Conservation (phyloP, 352 stramenopile genomes). For the Phytopythium vexans region DNA sequence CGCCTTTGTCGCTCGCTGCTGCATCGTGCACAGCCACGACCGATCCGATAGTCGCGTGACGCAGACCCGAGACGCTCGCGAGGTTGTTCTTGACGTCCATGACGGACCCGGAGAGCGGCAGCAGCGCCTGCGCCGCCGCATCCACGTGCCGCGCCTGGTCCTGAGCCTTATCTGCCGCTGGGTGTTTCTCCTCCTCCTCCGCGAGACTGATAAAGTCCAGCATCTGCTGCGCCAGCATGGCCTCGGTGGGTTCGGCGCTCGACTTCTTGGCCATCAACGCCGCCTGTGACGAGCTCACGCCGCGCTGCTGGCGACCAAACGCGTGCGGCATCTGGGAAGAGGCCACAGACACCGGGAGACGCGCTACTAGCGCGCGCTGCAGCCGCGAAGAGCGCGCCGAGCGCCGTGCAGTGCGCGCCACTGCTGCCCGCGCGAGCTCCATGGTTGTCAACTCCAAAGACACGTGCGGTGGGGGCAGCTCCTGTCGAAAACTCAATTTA, state of each 20-base stretch:
- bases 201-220: conserved; percentile 58
- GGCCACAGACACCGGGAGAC: neutral
- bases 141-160: conserved; percentile 3
- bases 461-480: neutral
- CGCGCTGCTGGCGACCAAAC: conserved; percentile 1
- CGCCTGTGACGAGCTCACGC: conserved; percentile 14
- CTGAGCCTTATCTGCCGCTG: neutral
- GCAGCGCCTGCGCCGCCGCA: conserved; percentile 18
- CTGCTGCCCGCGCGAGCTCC: neutral
- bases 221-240: conserved; percentile 65
- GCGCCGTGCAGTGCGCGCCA: neutral
- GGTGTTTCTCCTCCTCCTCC: conserved; percentile 16
- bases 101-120: conserved; percentile 50
- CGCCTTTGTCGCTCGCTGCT: conserved; percentile 8
- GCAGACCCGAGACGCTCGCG: conserved; percentile 67
- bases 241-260: conserved; percentile 41
- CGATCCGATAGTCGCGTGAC: conserved; percentile 69
- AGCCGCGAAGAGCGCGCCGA: conserved; percentile 5
- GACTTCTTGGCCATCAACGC: conserved; percentile 11
- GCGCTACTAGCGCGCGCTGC: neutral
- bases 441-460: neutral
- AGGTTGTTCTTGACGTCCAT: conserved; percentile 72
- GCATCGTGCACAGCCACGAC: conserved; percentile 44
- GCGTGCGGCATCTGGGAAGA: neutral
- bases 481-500: neutral